Conservation (phyloP, 1,139 yeast genomes). For the Spencermartinsiella ligniputridi region DNA sequence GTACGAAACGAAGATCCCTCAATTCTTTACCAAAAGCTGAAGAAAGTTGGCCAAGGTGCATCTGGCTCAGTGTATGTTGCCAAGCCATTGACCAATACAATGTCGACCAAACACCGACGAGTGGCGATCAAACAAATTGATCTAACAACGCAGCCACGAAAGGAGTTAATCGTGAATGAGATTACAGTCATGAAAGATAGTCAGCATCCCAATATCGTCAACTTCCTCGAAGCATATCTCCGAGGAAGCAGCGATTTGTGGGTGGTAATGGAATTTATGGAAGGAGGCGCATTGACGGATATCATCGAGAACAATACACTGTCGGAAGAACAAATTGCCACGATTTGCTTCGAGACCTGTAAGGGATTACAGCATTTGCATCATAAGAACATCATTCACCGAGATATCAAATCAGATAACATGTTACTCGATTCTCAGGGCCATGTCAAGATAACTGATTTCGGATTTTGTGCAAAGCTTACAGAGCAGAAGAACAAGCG, state of each 20-base stretch:
- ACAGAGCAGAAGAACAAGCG: constrained; percentile 90
- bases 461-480: constrained; percentile 95
- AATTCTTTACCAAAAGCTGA: constrained; percentile 77
- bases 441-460: constrained; percentile 92
- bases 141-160: constrained; percentile 87
- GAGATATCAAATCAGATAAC: constrained; percentile 95
- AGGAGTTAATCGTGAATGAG: constrained; percentile 89
- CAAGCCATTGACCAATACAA: constrained; percentile 42
- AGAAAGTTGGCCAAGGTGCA: constrained; percentile 99
- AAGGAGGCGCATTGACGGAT: constrained; percentile 84
- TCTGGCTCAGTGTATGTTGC: constrained; percentile 95
- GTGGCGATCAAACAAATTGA: constrained; percentile 96
- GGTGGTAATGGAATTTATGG: constrained; percentile 97
- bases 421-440: constrained; percentile 83
- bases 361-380: constrained; percentile 91
- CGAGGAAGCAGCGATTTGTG: constrained; percentile 56
- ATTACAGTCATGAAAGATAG: constrained; percentile 91
- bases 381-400: constrained; percentile 84
- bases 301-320: constrained; percentile 66
- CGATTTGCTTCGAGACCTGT: constrained; percentile 86
- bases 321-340: constrained; percentile 89
- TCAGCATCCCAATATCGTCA: constrained; percentile 86
- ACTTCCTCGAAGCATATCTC: constrained; percentile 80
- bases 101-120: constrained; percentile 31
- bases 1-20: constrained; percentile 82